Evolutionary conservation across 495 filamentous ascomycete genomes (phyloP).

Genomic region (Hamigera avellanea): DNA sequence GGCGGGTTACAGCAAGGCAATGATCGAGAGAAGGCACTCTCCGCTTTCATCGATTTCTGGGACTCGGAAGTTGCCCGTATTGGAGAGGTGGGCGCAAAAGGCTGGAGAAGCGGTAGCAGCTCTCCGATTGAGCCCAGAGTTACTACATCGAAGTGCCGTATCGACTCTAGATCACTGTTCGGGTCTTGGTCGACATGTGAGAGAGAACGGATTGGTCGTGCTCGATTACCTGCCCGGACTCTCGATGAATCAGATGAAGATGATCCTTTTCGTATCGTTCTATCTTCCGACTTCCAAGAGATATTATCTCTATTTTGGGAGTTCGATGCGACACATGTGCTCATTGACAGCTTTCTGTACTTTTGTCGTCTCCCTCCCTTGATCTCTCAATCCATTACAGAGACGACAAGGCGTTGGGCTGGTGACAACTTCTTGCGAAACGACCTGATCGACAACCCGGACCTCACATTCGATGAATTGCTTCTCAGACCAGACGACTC

Average conservation of each 20-base stretch:
- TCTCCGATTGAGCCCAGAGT: slow-evolving; percentile 10
- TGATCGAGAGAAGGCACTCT: slow-evolving; percentile 11
- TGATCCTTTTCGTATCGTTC: slow-evolving; percentile 67
- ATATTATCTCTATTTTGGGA: slow-evolving; percentile 44
- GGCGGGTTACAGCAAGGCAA: slow-evolving; percentile 2
- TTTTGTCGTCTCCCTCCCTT: slow-evolving; percentile 59
- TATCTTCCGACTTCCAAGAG: slow-evolving; percentile 64
- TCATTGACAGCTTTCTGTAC: slow-evolving; percentile 56
- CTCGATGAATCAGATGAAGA: slow-evolving; percentile 54
- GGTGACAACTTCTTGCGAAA: slow-evolving; percentile 36
- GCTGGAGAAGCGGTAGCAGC: slow-evolving; percentile 43
- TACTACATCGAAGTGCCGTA: slow-evolving; percentile 5
- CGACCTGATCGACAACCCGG: slow-evolving; percentile 20
- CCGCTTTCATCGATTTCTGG: slow-evolving; percentile 69
- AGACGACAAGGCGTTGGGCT: slow-evolving; percentile 22
- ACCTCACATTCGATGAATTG: slow-evolving; percentile 17
- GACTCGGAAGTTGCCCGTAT: slow-evolving; percentile 72
- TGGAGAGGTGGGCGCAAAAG: slow-evolving; percentile 59
- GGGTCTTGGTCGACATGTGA: slow-evolving; percentile 53
- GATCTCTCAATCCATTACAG: slow-evolving; percentile 7
- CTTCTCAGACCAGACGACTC: slow-evolving; percentile 4
- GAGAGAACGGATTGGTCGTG: slow-evolving; percentile 27
- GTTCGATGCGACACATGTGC: slow-evolving; percentile 15
- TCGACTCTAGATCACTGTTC: slow-evolving; percentile 24
- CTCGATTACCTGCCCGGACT: slow-evolving; percentile 53